phyloP scores from a whole-genome alignment of 768 basidiomycete genomes.

The Boletus vinaceobasis region DNA sequence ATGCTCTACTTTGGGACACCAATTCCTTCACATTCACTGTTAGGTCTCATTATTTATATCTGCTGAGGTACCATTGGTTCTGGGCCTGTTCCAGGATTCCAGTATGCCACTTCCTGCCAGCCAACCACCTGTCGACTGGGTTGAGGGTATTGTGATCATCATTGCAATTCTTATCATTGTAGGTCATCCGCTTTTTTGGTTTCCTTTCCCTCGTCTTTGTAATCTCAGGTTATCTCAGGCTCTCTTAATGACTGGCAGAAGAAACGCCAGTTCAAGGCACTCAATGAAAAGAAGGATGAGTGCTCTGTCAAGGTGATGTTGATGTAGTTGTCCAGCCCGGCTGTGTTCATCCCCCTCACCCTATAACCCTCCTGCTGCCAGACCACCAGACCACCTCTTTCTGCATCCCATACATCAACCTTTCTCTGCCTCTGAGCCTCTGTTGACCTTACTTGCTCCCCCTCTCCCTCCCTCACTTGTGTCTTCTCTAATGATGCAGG shows the following conservation, averaged over 20 bases:
- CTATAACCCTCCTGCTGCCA: background rate
- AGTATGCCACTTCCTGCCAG: slow-evolving; percentile 57
- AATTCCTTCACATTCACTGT: slow-evolving; percentile 6
- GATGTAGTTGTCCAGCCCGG: too few species aligned
- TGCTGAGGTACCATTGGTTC: slow-evolving; percentile 87
- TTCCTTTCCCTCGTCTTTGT: background rate
- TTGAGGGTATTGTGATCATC: slow-evolving; percentile 86
- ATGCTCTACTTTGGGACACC: background rate
- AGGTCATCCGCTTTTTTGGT: slow-evolving; percentile 23
- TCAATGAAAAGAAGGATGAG: slow-evolving; percentile 96
- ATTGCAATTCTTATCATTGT: slow-evolving; percentile 74
- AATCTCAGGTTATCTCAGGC: slow-evolving; percentile 75
- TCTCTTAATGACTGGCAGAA: slow-evolving; percentile 98
- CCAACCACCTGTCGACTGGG: slow-evolving; percentile 90
- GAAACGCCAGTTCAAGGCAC: slow-evolving; percentile 87
- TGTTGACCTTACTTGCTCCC: slow-evolving; percentile 28
- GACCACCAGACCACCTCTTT: slow-evolving; percentile 21
- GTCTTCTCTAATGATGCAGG: slow-evolving; percentile 44
- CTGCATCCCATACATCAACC: slow-evolving; percentile 6
- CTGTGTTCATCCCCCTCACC: too few species aligned
- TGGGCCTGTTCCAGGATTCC: slow-evolving; percentile 93
- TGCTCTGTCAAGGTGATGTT: too few species aligned
- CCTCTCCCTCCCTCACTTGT: slow-evolving; percentile 29
- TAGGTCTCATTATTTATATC: slow-evolving; percentile 89
- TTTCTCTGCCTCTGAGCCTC: slow-evolving; percentile 23